A percentile compares a stretch with the other conserved stretches of the same genome.
Evolutionary conservation across 192 early-diverging fungal species (phyloP).

Genomic region (Backusella mclennaniae): DNA sequence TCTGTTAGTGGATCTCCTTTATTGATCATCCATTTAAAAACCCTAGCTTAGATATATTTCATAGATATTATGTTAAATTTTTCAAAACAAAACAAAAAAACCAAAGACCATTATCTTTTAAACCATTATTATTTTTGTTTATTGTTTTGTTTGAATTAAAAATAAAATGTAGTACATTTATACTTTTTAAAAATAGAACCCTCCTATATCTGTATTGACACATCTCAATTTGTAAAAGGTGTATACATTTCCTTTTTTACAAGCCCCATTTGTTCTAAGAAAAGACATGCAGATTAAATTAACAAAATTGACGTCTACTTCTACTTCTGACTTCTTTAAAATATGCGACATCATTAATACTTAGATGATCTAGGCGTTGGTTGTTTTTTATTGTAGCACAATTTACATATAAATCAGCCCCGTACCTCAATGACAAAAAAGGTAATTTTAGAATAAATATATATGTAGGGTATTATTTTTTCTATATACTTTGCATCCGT

Average conservation of each 20-base stretch:
- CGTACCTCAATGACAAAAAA: background rate
- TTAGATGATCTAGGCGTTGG: background rate
- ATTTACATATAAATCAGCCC: background rate
- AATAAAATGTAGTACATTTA: background rate
- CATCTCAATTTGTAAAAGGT: background rate
- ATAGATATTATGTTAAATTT: background rate
- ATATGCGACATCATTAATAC: background rate
- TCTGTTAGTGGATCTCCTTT: background rate
- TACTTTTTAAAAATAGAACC: background rate
- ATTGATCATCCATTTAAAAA: background rate
- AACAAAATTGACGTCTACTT: background rate
- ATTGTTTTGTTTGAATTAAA: background rate
- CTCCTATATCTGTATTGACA: background rate
- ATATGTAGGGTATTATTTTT: background rate
- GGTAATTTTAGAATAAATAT: background rate
- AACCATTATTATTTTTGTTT: background rate
- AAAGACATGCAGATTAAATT: background rate
- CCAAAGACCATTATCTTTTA: background rate
- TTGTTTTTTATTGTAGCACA: background rate
- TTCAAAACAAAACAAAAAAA: background rate
- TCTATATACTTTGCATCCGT: background rate
- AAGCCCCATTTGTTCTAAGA: background rate
- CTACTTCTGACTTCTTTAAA: background rate
- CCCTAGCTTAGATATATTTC: background rate
- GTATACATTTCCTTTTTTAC: background rate